Evolutionary conservation across 2,329 filamentous ascomycete species (phyloP).

Genomic region (Calonectria hawksworthii): DNA sequence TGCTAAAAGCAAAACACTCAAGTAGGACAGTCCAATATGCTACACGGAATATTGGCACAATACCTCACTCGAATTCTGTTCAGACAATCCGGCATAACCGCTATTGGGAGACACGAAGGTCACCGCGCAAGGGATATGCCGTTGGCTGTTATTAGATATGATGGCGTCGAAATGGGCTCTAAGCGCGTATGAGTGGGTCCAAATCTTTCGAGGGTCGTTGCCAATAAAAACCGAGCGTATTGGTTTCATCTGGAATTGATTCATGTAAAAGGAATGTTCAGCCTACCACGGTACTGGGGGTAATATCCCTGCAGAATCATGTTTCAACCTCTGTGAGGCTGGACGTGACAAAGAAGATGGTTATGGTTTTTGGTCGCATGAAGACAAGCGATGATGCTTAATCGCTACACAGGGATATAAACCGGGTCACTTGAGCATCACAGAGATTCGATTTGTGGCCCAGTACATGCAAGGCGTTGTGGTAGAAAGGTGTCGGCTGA

Average conservation of each 20-base stretch:
- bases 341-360: neutral
- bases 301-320: conserved; percentile 18
- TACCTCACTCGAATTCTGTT: neutral
- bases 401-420: neutral
- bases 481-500: neutral
- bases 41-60: neutral
- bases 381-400: neutral
- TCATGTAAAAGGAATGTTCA: conserved; percentile 19
- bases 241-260: conserved; percentile 17
- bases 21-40: neutral
- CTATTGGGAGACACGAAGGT: neutral
- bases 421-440: neutral
- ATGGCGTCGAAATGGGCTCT: neutral
- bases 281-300: neutral
- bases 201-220: neutral
- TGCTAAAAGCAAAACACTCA: neutral
- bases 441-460: neutral
- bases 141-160: neutral
- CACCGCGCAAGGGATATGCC: neutral
- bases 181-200: neutral
- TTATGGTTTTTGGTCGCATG: neutral
- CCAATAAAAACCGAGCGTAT: conserved; percentile 10
- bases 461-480: neutral
- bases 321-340: conserved; percentile 9
- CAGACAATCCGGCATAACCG: too few relatives aligned